A percentile compares a stretch with the other conserved stretches of the same genome.
Conservation (phyloP, 2,329 filamentous ascomycete species). For the Trichoderma breve region DNA sequence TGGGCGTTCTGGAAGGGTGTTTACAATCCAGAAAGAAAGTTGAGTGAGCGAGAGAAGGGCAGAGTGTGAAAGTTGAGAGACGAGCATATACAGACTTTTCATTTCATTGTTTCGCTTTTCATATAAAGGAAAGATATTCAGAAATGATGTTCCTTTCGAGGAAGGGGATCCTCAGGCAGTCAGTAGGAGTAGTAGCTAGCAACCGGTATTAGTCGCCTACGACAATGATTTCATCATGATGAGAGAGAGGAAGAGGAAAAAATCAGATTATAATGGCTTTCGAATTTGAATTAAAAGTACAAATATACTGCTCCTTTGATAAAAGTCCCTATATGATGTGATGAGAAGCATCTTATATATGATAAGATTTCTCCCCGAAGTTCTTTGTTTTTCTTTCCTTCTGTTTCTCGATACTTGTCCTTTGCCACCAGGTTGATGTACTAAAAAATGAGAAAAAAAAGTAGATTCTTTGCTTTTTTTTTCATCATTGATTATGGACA, state of each 20-base stretch:
- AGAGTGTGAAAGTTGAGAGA: not conserved
- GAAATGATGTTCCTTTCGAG: not conserved
- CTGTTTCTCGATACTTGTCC: not conserved
- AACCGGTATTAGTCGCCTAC: not conserved
- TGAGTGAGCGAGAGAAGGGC: not conserved
- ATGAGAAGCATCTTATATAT: not conserved
- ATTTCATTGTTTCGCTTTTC: not conserved
- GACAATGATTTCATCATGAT: slow-evolving; percentile 5
- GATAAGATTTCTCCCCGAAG: not conserved
- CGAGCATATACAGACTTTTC: not conserved
- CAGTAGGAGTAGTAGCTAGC: not conserved
- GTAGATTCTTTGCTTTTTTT: not conserved
- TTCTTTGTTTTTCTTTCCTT: not conserved
- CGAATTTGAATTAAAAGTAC: slow-evolving; percentile 14
- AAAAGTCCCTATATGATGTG: not conserved
- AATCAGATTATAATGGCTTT: slow-evolving; percentile 4
- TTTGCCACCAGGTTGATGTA: not conserved
- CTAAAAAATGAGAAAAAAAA: not conserved
- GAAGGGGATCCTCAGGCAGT: not conserved
- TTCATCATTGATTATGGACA: slow-evolving; percentile 21
- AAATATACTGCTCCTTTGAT: slow-evolving; percentile 3
- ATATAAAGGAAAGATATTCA: not conserved
- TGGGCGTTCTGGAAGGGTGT: slow-evolving; percentile 28
- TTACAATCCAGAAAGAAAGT: slow-evolving; percentile 10
- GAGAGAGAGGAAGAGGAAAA: not conserved